phyloP scores from a whole-genome alignment of 2,329 filamentous ascomycete genomes.

The Fusarium beomiforme region DNA sequence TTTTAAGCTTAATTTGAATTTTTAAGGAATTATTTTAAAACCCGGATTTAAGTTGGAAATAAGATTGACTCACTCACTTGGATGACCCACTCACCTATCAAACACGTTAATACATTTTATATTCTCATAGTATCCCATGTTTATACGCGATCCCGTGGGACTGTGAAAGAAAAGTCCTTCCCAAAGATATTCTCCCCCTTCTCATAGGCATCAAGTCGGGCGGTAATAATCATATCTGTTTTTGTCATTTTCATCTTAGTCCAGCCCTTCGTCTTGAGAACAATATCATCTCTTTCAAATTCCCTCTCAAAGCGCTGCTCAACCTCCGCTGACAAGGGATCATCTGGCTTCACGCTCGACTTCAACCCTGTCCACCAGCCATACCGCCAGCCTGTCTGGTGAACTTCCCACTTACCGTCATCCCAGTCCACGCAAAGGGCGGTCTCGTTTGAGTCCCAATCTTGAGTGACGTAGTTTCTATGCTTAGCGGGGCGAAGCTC shows the following conservation, averaged over 20 bases:
- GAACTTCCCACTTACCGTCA: neutral
- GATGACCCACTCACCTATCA: too few species aligned
- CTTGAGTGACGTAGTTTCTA: neutral
- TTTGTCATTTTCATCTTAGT: neutral
- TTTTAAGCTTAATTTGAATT: too few species aligned
- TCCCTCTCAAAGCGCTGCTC: neutral
- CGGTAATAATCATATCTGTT: neutral
- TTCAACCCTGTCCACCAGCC: neutral
- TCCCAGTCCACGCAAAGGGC: neutral
- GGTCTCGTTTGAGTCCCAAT: neutral
- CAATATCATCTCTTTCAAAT: neutral
- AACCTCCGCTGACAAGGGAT: neutral
- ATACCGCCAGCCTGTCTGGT: neutral
- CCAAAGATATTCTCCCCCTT: neutral
- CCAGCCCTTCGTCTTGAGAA: neutral
- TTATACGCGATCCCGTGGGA: neutral
- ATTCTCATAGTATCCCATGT: rapidly evolving
- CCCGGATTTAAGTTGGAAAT: too few species aligned
- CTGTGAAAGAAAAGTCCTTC: neutral
- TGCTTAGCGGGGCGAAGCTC: neutral
- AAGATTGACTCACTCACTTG: too few species aligned
- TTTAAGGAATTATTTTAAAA: too few species aligned
- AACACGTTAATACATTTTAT: too few species aligned
- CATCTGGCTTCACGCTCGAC: neutral
- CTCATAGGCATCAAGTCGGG: neutral